Evolutionary conservation across 2,329 filamentous ascomycete genomes (phyloP).

Genomic region (Harringtonia aguacate): DNA sequence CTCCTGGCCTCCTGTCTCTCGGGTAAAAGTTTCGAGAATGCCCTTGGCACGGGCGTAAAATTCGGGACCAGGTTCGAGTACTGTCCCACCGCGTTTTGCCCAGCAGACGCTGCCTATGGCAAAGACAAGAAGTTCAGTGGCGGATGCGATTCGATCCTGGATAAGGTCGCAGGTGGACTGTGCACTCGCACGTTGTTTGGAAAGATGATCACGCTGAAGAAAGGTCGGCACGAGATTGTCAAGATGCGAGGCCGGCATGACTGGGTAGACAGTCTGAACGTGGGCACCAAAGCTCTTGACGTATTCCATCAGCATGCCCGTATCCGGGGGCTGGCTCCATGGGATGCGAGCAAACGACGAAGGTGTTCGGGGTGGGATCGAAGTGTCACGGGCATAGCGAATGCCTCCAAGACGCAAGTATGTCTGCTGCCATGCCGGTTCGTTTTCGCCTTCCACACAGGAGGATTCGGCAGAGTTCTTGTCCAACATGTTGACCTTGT

Average conservation of each 20-base stretch:
- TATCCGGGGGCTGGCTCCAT: neutral
- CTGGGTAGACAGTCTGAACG: slow-evolving; percentile 6
- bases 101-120: slow-evolving; percentile 9
- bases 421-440: neutral
- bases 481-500: no score
- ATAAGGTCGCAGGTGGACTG: neutral
- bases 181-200: neutral
- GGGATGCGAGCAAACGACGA: neutral
- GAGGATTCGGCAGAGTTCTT: no score
- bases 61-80: slow-evolving; percentile 3
- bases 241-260: slow-evolving; percentile 4
- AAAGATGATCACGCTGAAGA: no score
- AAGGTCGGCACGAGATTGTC: neutral
- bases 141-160: neutral
- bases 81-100: slow-evolving; percentile 4
- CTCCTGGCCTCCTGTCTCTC: no score
- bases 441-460: neutral
- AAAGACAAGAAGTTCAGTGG: slow-evolving; percentile 9
- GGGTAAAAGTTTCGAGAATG: neutral
- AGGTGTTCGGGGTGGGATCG: neutral
- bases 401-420: neutral
- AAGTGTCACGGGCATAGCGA: neutral
- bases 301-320: neutral
- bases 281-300: slow-evolving; percentile 3
- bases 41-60: slow-evolving; percentile 7